These are phyloP conservation scores for Backusella circina DNA, from an alignment of 192 early-diverging fungal genomes.

Conservation along the genomic window DNA sequence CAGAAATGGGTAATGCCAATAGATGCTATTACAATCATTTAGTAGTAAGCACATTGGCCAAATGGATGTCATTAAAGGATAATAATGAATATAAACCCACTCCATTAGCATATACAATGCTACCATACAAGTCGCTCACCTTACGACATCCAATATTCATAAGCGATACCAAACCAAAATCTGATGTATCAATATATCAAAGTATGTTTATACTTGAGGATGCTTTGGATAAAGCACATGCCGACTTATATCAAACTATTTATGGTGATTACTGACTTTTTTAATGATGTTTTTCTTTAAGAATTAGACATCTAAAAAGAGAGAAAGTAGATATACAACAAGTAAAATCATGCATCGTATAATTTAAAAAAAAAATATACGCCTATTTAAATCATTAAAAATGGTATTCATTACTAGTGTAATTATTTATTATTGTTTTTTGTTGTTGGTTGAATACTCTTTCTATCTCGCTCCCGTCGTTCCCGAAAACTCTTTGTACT, in stretches of 20 bases:
- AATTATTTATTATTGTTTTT: too few relatives aligned
- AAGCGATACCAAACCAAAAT: too few relatives aligned
- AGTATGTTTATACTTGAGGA: neutral
- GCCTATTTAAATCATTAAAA: too few relatives aligned
- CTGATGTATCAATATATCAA: neutral
- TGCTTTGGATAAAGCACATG: neutral
- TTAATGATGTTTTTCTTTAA: too few relatives aligned
- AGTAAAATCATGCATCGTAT: too few relatives aligned
- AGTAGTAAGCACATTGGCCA: neutral
- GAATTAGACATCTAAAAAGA: too few relatives aligned
- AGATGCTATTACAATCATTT: neutral
- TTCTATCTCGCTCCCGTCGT: slow-evolving; percentile 33
- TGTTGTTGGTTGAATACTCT: slow-evolving; percentile 14
- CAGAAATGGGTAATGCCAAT: neutral
- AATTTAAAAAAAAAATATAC: too few relatives aligned
- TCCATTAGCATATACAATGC: neutral
- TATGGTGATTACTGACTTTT: neutral
- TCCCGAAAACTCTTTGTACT: slow-evolving; percentile 36
- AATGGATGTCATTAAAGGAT: neutral
- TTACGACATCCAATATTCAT: neutral
- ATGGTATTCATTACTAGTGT: too few relatives aligned
- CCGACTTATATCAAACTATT: neutral
- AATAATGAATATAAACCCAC: neutral
- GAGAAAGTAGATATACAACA: too few relatives aligned
- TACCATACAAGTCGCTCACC: neutral